A percentile compares a stretch with the other conserved stretches of the same genome.
Conservation (phyloP, 129 eudicot genomes). For the Rutidosis leptorrhynchoides region DNA sequence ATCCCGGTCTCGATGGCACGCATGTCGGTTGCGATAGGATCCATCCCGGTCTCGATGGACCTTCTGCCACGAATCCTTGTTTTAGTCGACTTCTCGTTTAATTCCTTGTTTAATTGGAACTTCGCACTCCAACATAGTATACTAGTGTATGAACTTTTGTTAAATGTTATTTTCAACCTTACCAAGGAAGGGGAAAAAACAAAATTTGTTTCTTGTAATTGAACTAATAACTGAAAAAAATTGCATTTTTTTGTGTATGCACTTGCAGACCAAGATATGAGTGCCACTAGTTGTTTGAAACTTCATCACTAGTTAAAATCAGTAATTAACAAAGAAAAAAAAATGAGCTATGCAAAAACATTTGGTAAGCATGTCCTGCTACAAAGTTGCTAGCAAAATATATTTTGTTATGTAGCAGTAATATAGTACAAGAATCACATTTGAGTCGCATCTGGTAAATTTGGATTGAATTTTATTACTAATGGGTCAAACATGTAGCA, state of each 20-base stretch:
- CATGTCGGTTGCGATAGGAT: too few species aligned
- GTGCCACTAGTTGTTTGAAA: background rate
- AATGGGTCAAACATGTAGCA: background rate
- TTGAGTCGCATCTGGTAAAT: background rate
- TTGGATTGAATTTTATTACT: background rate
- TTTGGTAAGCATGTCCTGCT: constrained; percentile 6
- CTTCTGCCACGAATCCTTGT: too few species aligned
- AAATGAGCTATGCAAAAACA: background rate
- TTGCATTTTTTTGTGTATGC: background rate
- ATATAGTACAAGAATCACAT: background rate
- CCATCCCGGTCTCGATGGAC: too few species aligned
- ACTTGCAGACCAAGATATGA: background rate
- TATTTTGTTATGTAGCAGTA: background rate
- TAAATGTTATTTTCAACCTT: too few species aligned
- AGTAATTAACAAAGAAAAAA: background rate
- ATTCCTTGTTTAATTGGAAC: too few species aligned
- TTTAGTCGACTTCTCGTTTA: too few species aligned
- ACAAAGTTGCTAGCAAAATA: background rate
- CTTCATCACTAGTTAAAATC: background rate
- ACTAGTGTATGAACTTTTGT: background rate
- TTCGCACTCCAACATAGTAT: too few species aligned
- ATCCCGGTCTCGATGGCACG: too few species aligned
- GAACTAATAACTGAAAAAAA: background rate
- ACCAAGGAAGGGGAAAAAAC: background rate
- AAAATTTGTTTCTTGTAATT: background rate